These are phyloP conservation scores for Fraxinus dipetala DNA, from an alignment of 305 asterid genomes.

Conservation along the genomic window DNA sequence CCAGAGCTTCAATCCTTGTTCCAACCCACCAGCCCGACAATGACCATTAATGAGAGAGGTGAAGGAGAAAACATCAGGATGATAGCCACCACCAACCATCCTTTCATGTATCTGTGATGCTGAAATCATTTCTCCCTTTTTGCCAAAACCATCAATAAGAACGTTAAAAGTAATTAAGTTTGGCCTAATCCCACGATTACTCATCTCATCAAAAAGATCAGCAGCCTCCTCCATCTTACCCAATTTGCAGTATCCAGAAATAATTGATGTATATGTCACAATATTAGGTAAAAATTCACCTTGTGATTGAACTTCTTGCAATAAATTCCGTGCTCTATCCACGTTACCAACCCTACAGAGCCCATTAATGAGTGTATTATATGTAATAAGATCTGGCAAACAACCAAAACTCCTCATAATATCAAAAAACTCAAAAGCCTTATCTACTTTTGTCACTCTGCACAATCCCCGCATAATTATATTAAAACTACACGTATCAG, in stretches of 20 bases:
- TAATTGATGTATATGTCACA: slow-evolving; percentile 65
- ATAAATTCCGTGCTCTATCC: slow-evolving; percentile 53
- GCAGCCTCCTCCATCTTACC: slow-evolving; percentile 55
- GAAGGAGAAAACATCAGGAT: slow-evolving; percentile 75
- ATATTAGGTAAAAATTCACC: slow-evolving; percentile 54
- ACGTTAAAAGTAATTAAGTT: slow-evolving; percentile 58
- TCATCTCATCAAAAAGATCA: slow-evolving; percentile 58
- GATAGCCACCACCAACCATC: slow-evolving; percentile 42
- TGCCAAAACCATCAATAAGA: slow-evolving; percentile 75
- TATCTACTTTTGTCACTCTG: slow-evolving; percentile 43
- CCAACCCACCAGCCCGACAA: slow-evolving; percentile 68
- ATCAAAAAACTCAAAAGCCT: slow-evolving; percentile 62
- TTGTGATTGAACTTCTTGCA: slow-evolving; percentile 45
- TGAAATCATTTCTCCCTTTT: slow-evolving; percentile 58
- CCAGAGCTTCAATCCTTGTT: slow-evolving; percentile 56
- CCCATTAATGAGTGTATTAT: slow-evolving; percentile 67
- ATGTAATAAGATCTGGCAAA: slow-evolving; percentile 56
- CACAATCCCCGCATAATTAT: slow-evolving; percentile 71
- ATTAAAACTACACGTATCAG: slow-evolving; percentile 74
- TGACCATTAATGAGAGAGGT: slow-evolving; percentile 72
- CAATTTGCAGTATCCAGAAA: slow-evolving; percentile 64
- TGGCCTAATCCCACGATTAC: slow-evolving; percentile 46
- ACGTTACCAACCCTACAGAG: slow-evolving; percentile 54
- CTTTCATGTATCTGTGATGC: slow-evolving; percentile 44
- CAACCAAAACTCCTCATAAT: slow-evolving; percentile 56